phyloP scores from a whole-genome alignment of 2,329 filamentous ascomycete species.

The Diplodia scrobiculata region DNA sequence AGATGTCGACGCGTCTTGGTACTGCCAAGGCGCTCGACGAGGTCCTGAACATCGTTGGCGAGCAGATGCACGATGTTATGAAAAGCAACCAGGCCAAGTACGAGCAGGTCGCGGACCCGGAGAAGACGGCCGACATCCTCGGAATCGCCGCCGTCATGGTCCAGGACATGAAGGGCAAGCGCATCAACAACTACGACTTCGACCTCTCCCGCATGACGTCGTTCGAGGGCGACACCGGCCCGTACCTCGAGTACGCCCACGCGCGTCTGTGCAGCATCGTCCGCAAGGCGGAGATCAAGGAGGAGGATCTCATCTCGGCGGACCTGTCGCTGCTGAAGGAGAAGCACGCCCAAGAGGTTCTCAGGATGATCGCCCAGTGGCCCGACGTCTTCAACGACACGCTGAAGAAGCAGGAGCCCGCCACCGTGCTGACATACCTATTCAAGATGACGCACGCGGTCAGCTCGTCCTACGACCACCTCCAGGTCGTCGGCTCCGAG shows the following conservation, averaged over 20 bases:
- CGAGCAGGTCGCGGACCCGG: constrained; percentile 80
- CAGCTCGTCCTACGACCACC: constrained; percentile 77
- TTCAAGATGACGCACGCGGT: constrained; percentile 85
- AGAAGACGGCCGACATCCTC: constrained; percentile 78
- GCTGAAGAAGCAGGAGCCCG: constrained; percentile 77
- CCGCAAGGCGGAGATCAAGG: constrained; percentile 55
- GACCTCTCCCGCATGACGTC: constrained; percentile 80
- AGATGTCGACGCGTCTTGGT: constrained; percentile 66
- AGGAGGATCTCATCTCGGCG: constrained; percentile 62
- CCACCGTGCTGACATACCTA: constrained; percentile 69
- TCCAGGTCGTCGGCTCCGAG: constrained; percentile 80
- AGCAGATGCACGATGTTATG: constrained; percentile 99
- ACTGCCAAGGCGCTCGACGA: constrained; percentile 53
- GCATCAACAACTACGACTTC: constrained; percentile 69
- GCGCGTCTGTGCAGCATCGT: constrained; percentile 65
- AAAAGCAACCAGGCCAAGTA: constrained; percentile 88
- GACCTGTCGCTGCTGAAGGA: constrained; percentile 71
- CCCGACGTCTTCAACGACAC: constrained; percentile 84
- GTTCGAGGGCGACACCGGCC: constrained; percentile 82
- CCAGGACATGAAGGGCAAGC: constrained; percentile 95
- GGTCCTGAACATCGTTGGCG: constrained; percentile 63
- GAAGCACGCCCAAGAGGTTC: constrained; percentile 70
- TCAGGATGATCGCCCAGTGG: constrained; percentile 78
- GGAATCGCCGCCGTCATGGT: constrained; percentile 97
- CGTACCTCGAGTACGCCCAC: constrained; percentile 82